These are phyloP conservation scores for Ganoderma leucocontextum DNA, from an alignment of 1,284 basidiomycete species.

Conservation along the genomic window DNA sequence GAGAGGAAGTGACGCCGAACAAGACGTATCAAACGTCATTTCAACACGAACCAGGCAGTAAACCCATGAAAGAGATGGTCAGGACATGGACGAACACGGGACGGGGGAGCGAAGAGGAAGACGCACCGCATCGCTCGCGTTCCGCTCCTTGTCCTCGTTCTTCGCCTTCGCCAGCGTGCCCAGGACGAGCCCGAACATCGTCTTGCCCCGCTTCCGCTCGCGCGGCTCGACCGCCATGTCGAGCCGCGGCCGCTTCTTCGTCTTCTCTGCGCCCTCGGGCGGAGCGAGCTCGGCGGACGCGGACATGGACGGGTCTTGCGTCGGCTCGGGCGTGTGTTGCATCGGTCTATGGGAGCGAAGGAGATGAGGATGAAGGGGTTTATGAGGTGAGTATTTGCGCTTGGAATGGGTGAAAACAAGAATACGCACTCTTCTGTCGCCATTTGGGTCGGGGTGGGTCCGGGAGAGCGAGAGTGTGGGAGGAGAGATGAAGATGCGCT, in stretches of 20 bases:
- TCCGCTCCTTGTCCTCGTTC: constrained; percentile 81
- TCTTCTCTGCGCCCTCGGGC: constrained; percentile 34
- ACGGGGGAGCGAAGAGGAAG: not conserved
- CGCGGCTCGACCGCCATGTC: constrained; percentile 60
- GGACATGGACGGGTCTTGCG: constrained; percentile 43
- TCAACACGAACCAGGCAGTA: constrained; percentile 13
- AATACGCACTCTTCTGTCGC: constrained; percentile 58
- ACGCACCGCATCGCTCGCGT: constrained; percentile 79
- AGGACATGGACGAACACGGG: not conserved
- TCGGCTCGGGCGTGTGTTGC: constrained; percentile 35
- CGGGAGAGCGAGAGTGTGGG: constrained; percentile 9
- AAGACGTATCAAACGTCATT: not conserved
- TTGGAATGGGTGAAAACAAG: not conserved
- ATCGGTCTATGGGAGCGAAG: constrained; percentile 18
- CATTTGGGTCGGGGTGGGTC: constrained; percentile 46
- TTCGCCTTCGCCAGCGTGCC: constrained; percentile 85
- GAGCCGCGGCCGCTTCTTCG: constrained; percentile 74
- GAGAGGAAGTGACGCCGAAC: not conserved
- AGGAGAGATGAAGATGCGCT: not conserved
- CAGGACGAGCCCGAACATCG: constrained; percentile 82
- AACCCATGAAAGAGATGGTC: constrained; percentile 12
- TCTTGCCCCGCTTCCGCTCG: constrained; percentile 82
- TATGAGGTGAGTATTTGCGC: not conserved
- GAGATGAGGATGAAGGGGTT: not conserved
- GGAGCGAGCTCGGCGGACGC: constrained; percentile 31